Conservation (phyloP, 1,139 yeast genomes). For the Hyphopichia fennica region DNA sequence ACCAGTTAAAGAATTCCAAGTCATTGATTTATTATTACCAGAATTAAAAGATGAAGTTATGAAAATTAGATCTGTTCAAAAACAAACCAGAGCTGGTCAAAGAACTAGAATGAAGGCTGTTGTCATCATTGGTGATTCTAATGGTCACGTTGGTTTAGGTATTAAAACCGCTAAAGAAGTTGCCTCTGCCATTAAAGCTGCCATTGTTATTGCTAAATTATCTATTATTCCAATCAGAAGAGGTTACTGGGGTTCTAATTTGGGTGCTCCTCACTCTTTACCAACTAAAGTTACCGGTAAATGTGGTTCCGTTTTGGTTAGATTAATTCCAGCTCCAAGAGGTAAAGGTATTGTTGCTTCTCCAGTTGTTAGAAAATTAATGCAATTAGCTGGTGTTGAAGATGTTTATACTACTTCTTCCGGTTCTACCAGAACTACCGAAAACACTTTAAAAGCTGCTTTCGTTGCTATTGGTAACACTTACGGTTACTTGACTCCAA, state of each 20-base stretch:
- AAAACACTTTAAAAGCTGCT: constrained; percentile 99
- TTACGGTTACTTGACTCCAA: constrained; percentile 99
- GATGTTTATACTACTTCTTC: constrained; percentile 98
- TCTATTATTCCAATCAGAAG: constrained; percentile 99
- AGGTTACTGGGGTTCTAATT: constrained; percentile 99
- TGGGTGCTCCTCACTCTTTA: constrained; percentile 99
- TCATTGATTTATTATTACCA: constrained; percentile 96
- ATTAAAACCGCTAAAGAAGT: constrained; percentile 99
- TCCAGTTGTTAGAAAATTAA: constrained; percentile 98
- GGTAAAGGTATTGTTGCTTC: constrained; percentile 99
- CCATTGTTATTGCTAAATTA: constrained; percentile 98
- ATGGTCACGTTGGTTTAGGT: constrained; percentile 99
- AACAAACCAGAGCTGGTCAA: constrained; percentile 99
- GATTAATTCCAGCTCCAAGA: constrained; percentile 99
- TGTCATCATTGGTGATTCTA: constrained; percentile 98
- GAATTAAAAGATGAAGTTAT: constrained; percentile 97
- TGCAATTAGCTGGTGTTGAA: constrained; percentile 99
- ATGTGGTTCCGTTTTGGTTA: constrained; percentile 98
- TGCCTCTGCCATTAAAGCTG: constrained; percentile 99
- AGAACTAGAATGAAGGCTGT: constrained; percentile 99
- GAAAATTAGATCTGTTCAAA: constrained; percentile 99
- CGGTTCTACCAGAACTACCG: constrained; percentile 99
- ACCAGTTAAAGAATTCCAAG: constrained; percentile 99
- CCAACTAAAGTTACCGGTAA: constrained; percentile 98
- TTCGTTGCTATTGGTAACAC: constrained; percentile 99